Evolutionary conservation across 352 stramenopile species (phyloP), one percentile per base, ranked within the genome.

Genomic region (Discostella stelligera): DNA sequence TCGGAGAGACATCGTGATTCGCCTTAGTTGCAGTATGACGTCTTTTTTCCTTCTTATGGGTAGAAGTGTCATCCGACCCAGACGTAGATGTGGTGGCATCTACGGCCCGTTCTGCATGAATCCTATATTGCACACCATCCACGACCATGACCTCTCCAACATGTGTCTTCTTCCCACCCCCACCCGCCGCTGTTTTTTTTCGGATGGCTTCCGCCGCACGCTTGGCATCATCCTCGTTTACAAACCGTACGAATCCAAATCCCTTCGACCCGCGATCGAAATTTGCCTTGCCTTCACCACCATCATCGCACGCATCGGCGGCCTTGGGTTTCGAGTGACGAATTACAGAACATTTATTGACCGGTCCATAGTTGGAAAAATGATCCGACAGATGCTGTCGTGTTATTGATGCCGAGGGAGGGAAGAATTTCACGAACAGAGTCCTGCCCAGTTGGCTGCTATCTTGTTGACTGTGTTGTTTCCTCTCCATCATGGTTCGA

Each of bases 221-320:
- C 48, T 75, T 55, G 2, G 87, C 84, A 84, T 92, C 87, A 32
- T 90, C 76, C 52, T 83, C 56, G n/a, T 73, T 74, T 8, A 87
- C 78, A 71, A 89, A 92, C 20, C 86, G 84, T 55, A 90, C 72
- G 66, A 92, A 92, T 49, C 84, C 86, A 71, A 88, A 92, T 58
- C 81, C 81, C 62, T 82, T 85, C 0, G 66, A 71, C 3, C 56
- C 73, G 54, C 56, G 73, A 56, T 77, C 63, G 18, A 20, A 49
- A 55, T 71, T 74, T 13, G 10, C 18, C 6, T 44, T 37, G 27
- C 49, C 48, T 44, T 52, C 18, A 53, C 78, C 58, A 9, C 67
- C 56, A 13, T 74, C 62, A 60, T 74, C 58, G n/a, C 1, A 48
- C 63, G 44, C 11, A 18, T 25, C 56, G 32, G 25, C 65, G 21